Conservation (phyloP, 306 rosid genomes). For the Cicer yamashitae region DNA sequence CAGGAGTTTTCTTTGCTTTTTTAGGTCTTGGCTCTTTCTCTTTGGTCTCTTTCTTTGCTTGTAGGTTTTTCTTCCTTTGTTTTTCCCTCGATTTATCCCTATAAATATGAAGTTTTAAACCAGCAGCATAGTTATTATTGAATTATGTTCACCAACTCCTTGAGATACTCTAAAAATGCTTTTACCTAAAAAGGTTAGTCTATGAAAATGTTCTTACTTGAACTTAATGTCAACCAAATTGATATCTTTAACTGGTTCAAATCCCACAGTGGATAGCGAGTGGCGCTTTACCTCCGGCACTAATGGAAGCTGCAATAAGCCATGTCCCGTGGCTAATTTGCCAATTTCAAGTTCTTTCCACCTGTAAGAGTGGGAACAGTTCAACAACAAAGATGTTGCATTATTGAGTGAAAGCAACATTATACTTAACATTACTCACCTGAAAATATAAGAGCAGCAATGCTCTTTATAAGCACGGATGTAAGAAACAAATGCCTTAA, state of each 20-base stretch:
- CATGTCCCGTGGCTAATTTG: conserved; percentile 86
- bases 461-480: conserved; percentile 93
- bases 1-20: conserved; percentile 54
- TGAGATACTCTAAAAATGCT: no score
- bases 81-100: conserved; percentile 94
- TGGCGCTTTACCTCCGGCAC: conserved; percentile 81
- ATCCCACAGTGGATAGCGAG: conserved; percentile 78
- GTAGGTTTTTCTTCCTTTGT: conserved; percentile 83
- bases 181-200: neutral
- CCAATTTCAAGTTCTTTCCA: conserved; percentile 98
- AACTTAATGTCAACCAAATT: conserved; percentile 76
- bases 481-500: conserved; percentile 89
- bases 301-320: conserved; percentile 85
- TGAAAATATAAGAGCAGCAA: conserved; percentile 82
- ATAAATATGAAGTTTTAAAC: conserved; percentile 32
- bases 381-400: conserved; percentile 30
- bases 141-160: no score
- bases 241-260: conserved; percentile 72
- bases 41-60: conserved; percentile 73
- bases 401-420: conserved; percentile 29
- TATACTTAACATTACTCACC: conserved; percentile 50
- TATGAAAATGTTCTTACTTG: conserved; percentile 58
- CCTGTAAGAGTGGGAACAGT: conserved; percentile 48
- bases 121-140: conserved; percentile 15
- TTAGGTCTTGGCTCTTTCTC: conserved; percentile 63